Evolutionary conservation across 345 rosid species (phyloP), one percentile per base, ranked within the genome.

Genomic region (Erysimum cheiranthoides): DNA sequence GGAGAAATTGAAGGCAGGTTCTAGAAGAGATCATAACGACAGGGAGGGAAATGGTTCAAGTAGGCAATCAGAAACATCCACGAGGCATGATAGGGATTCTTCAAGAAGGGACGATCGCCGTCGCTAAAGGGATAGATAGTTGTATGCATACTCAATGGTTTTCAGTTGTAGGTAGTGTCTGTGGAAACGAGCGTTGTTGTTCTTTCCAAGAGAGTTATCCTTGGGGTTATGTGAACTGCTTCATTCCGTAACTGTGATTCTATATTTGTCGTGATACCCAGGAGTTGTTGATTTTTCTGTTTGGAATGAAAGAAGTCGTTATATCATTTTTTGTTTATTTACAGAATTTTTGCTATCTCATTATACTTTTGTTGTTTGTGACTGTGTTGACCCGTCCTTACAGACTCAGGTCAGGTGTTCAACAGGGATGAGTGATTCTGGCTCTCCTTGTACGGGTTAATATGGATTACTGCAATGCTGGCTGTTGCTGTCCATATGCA

Each of bases 51-150:
- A 69, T 57, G 60, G 86, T 71, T 74, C 77, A 27, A 75, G 79
- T 60, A 82, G 83, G 82, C 74, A 54, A 11, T 73, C 82, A 54
- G 85, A 73, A 45, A 43, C 71, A 42, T 76, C 76, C 61, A 18
- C 65, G 5, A 73, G 75, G 60, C 80, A 74, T 31, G 87, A 82
- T 66, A 56, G 56, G 72, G 86, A 78, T 78, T 78, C 73, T 42
- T 76, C 85, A 25, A 68, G 69, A 53, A 69, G 79, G 63, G 74
- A 76, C n/a, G 47, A 76, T 61, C 75, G 59, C 35, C 47, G 42
- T 57, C 75, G 28, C 54, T 77, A 40, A 75, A 71, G 66, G 14
- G 84, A 18, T 62, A 80, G 70, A 76, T 73, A 73, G 53, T 50
- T 53, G 28, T 39, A 60, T 68, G 64, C 64, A 42, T 54, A 18